Percentiles rank a stretch among this genome's conserved stretches.
phyloP scores from a whole-genome alignment of 2,329 filamentous ascomycete species.

The Aspergillus jensenii region DNA sequence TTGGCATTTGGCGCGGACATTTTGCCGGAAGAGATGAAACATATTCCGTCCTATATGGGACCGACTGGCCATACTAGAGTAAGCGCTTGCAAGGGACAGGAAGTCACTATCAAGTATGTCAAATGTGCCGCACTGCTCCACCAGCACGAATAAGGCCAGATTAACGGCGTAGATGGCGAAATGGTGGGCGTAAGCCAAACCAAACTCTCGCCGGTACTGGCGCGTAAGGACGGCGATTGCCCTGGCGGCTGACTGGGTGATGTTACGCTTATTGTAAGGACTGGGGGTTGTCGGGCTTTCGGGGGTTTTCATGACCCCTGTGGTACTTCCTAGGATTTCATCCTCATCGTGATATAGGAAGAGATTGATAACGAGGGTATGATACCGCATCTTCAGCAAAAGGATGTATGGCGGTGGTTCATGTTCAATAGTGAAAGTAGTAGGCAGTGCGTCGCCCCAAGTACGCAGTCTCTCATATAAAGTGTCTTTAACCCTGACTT shows the following conservation, averaged over 20 bases:
- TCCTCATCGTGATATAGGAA: conserved; percentile 30
- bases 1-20: conserved; percentile 31
- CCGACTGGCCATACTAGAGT: conserved; percentile 33
- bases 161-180: conserved; percentile 42
- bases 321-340: conserved; percentile 14
- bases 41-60: conserved; percentile 34
- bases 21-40: conserved; percentile 38
- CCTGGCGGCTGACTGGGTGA: conserved; percentile 31
- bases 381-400: conserved; percentile 31
- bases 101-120: conserved; percentile 37
- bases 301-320: conserved; percentile 27
- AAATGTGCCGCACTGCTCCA: conserved; percentile 26
- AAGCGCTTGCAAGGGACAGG: conserved; percentile 33
- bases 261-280: conserved; percentile 20
- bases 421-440: conserved; percentile 25
- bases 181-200: conserved; percentile 35
- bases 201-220: conserved; percentile 34
- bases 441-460: conserved; percentile 33
- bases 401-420: conserved; percentile 35
- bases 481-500: conserved; percentile 25
- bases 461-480: conserved; percentile 30
- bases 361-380: conserved; percentile 36
- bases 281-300: conserved; percentile 27
- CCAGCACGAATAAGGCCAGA: conserved; percentile 36
- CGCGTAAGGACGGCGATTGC: conserved; percentile 30